These are phyloP conservation scores for Rhododendron ferrugineum DNA, from an alignment of 148 eudicot genomes.

Conservation along the genomic window DNA sequence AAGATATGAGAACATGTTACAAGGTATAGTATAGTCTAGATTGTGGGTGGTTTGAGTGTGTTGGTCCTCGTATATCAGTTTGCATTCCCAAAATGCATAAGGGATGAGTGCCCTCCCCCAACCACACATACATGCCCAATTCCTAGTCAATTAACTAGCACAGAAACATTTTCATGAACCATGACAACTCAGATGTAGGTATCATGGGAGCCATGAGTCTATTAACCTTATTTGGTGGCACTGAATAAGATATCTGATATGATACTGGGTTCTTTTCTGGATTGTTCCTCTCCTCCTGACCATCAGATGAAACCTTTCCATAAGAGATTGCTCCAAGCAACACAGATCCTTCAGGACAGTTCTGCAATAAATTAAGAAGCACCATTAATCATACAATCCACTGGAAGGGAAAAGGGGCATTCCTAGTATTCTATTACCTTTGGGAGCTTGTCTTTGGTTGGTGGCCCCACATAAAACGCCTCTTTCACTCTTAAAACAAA, in stretches of 20 bases:
- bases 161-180: background rate
- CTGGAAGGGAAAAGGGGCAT: background rate
- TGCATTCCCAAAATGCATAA: background rate
- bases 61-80: background rate
- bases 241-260: slow-evolving; percentile 64
- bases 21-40: too few relatives aligned
- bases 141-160: background rate
- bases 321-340: slow-evolving; percentile 82
- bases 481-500: slow-evolving; percentile 56
- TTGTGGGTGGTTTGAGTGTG: background rate
- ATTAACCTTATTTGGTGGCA: slow-evolving; percentile 82
- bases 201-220: background rate
- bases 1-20: background rate
- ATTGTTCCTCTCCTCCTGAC: slow-evolving; percentile 46
- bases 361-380: slow-evolving; percentile 42
- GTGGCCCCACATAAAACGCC: slow-evolving; percentile 87
- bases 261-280: slow-evolving; percentile 73
- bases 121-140: background rate
- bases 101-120: background rate
- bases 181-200: background rate
- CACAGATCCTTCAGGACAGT: slow-evolving; percentile 72
- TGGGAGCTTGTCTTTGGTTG: slow-evolving; percentile 79
- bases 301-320: slow-evolving; percentile 62
- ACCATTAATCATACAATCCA: slow-evolving; percentile 2
- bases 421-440: slow-evolving; percentile 46